Evolutionary conservation across 768 basidiomycete species (phyloP), one percentile per base, ranked within the genome.

Genomic region (Calocera cornea): DNA sequence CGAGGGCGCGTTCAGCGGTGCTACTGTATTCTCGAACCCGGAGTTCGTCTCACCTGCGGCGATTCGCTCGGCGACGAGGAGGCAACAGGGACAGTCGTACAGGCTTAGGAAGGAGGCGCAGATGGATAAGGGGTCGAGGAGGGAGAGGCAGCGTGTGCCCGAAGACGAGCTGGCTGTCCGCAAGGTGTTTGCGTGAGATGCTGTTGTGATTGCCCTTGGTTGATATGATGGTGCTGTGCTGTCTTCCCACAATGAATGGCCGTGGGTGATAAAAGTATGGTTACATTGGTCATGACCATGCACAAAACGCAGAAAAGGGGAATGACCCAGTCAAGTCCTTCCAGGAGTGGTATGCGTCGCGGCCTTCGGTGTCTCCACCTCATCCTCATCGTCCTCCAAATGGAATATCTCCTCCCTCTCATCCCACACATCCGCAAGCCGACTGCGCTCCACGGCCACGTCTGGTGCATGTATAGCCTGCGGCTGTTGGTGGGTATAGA

Each of bases 1-100:
- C 74, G 97, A 99, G 76, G 97, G 97, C 11, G 92, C 94, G 1
- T 98, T 99, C 79, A 84, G 86, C 68, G 97, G 97, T 24, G 91
- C 91, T 14, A 95, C 93, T 1, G 88, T 99, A 27, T 99, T 87
- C 76, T 93, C 93, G 31, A 99, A 99, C 79, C 89, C 92, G 75
- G 97, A 97, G 82, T 99, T 97, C 74, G 80, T 98, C 54, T 88
- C 93, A 1, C 95, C 97, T 3, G 83, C 92, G 12, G 86, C 88
- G 10, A 82, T 89, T 24, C 86, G 93, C 65, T 87, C 87, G 17
- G 80, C 84, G 0, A 74, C 83, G 67, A 87, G 86, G 75, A 82
- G 86, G 70, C 86, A 84, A 71, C 85, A 87, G 75, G 94, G 93
- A 0, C 80, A 83, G 68, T 93, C 86, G 77, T 98, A 97, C 77